Conservation (phyloP, 179 eudicot species). For the Beta corolliflora region DNA sequence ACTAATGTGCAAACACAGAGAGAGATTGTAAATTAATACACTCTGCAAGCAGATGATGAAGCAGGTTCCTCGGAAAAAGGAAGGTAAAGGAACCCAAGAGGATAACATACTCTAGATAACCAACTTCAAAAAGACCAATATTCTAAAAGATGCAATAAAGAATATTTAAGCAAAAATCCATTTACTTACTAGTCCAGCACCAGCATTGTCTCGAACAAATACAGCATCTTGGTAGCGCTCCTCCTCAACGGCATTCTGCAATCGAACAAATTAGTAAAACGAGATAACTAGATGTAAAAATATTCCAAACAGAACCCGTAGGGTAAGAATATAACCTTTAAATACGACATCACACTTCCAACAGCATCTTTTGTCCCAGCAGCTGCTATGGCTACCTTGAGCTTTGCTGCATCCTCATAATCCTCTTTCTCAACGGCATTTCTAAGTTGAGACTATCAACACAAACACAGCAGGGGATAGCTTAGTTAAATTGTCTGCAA, state of each 20-base stretch:
- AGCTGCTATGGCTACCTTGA: conserved; percentile 95
- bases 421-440: conserved; percentile 74
- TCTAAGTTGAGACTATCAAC: conserved; percentile 66
- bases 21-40: not conserved
- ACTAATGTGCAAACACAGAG: conserved; percentile 14
- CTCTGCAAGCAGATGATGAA: not conserved
- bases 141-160: not conserved
- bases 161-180: not conserved
- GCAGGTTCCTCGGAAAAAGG: not conserved
- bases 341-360: conserved; percentile 81
- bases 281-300: conserved; percentile 18
- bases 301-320: conserved; percentile 10
- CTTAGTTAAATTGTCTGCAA: conserved; percentile 5
- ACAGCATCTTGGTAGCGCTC: conserved; percentile 93
- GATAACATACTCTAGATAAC: not conserved
- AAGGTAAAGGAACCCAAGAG: conserved; percentile 8
- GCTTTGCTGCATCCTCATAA: conserved; percentile 85
- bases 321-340: conserved; percentile 50
- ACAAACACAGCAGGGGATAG: conserved; percentile 12
- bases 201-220: conserved; percentile 77
- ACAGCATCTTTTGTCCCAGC: conserved; percentile 79
- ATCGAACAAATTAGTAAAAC: conserved; percentile 10
- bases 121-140: not conserved
- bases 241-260: conserved; percentile 74
- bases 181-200: conserved; percentile 89